phyloP scores from a whole-genome alignment of 1,284 basidiomycete species.

The Malassezia vespertilionis region DNA sequence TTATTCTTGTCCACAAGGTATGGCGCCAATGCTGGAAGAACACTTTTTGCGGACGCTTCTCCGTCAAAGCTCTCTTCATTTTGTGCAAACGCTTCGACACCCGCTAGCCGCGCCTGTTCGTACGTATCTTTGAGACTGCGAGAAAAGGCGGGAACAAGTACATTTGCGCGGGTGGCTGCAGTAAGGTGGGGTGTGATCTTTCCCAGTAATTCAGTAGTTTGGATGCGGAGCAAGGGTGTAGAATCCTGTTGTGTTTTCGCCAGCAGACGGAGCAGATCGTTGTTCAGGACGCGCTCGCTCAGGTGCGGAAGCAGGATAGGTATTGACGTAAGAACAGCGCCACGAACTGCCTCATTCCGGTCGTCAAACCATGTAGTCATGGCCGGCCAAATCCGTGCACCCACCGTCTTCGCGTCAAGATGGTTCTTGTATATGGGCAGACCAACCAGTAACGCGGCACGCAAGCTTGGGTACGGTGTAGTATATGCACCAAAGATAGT shows the following conservation, averaged over 20 bases:
- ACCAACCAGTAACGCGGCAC: conserved; percentile 84
- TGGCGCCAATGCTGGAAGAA: conserved; percentile 35
- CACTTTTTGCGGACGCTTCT: conserved; percentile 29
- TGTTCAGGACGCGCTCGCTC: conserved; percentile 84
- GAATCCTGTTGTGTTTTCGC: conserved; percentile 85
- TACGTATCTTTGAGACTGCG: conserved; percentile 82
- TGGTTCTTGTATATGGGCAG: conserved; percentile 73
- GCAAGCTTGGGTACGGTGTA: conserved; percentile 65
- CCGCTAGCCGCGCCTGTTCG: conserved; percentile 84
- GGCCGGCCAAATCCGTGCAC: conserved; percentile 83
- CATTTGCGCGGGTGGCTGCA: conserved; percentile 74
- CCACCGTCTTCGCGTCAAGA: conserved; percentile 70
- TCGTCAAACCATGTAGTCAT: conserved; percentile 91
- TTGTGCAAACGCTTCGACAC: conserved; percentile 90
- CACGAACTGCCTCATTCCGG: conserved; percentile 80
- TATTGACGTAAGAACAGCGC: conserved; percentile 83
- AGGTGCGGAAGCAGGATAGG: conserved; percentile 68
- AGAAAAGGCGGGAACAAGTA: conserved; percentile 87
- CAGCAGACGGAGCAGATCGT: conserved; percentile 81
- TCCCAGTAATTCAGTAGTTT: conserved; percentile 91
- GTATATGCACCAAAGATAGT: conserved; percentile 34
- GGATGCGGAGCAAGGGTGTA: conserved; percentile 89
- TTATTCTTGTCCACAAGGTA: conserved; percentile 41
- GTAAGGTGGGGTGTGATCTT: conserved; percentile 74
- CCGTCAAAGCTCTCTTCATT: conserved; percentile 72